Base-by-base conservation (phyloP, 352 stramenopile species). In the Thalassiosira livingstoniorum region DNA sequence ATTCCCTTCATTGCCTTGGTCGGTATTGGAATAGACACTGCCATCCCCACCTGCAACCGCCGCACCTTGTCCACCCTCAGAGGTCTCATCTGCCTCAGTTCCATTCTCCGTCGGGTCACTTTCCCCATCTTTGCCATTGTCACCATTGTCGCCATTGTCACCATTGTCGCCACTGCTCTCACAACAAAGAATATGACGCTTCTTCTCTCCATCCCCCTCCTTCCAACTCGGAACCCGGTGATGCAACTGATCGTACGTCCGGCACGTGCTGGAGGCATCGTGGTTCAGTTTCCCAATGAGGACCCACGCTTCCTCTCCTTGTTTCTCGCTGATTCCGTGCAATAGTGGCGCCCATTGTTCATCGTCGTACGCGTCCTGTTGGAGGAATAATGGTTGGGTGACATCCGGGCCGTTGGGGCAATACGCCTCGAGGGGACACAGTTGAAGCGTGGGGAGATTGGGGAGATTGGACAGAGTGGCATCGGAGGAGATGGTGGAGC, bases 391-490 rank as follows among this genome's bases (percentile, higher is more conserved):
- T 27, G 47, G 47, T 15, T 15, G 5, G 39, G 71, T 53, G 0
- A 69, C 42, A 10, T 10, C n/a, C 10, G 73, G 73, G 10, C 73
- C 73, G 29, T 80, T 74, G 0, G 73, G 73, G 25, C 73, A 80
- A 63, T 80, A 80, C 1, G 73, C 73, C 35, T 42, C 10, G 1
- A 35, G 1, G 11, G 67, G 67, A 75, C 73, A 80, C 4, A 80
- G 51, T n/a, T 80, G 23, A 23, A 71, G 53, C 7, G 68, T 77
- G n/a, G n/a, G n/a, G 2, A 13, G 10, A 21, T 5, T 27, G 47
- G 7, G 7, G 15, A 7, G 21, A n/a, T 15, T 27, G 27, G 11
- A 11, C 11, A 29, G 21, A n/a, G 47, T 11, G 11, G 42, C 42
- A 10, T 29, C 21, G 47, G 73, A 73, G 34, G 73, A 18, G 32